Evolutionary conservation across 306 rosid genomes (phyloP).

Genomic region (Quercus alba): DNA sequence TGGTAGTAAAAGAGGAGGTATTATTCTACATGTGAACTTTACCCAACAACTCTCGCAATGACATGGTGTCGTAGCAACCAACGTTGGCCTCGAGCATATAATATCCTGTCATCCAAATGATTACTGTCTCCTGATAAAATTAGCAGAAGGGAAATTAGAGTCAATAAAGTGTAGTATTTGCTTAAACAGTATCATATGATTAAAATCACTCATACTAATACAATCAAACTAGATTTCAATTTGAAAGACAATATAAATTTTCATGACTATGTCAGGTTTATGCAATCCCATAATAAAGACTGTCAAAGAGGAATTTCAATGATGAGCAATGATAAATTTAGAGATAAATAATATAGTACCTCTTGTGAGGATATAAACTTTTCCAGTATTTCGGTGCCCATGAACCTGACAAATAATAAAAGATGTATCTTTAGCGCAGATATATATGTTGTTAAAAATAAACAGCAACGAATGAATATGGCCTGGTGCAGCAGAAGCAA

Average conservation of each 20-base stretch:
- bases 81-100: slow-evolving; percentile 60
- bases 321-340: background rate
- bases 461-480: background rate
- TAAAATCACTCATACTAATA: background rate
- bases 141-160: background rate
- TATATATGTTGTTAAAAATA: background rate
- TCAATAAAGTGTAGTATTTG: background rate
- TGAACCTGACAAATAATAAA: slow-evolving; percentile 50
- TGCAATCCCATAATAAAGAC: background rate
- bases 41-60: slow-evolving; percentile 80
- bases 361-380: slow-evolving; percentile 64
- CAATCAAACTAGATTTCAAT: background rate
- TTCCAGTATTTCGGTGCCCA: slow-evolving; percentile 45
- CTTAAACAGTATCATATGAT: background rate
- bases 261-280: background rate
- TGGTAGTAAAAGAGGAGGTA: background rate
- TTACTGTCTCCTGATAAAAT: slow-evolving; percentile 68
- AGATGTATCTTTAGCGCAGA: background rate
- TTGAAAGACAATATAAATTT: background rate
- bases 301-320: background rate
- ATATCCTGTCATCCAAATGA: slow-evolving; percentile 38
- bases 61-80: slow-evolving; percentile 69
- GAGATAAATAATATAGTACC: slow-evolving; percentile 34
- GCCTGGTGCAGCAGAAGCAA: background rate
- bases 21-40: background rate